Conservation (phyloP, 257 asterid species). For the Penstemon barbatus region DNA sequence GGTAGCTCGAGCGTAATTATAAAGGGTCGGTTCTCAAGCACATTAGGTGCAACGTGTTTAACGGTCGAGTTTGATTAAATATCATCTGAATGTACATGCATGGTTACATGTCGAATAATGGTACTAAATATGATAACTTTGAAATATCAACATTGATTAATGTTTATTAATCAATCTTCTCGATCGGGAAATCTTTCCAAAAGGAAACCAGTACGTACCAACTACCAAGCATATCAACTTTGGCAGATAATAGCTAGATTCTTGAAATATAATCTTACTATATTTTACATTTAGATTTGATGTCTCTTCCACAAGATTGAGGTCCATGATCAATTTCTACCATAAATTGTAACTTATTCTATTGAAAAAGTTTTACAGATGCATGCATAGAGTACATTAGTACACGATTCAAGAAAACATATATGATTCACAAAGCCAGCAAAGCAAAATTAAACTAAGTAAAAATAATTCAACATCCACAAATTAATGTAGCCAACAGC, state of each 20-base stretch:
- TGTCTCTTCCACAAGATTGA: conserved; percentile 31
- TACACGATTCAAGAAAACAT: conserved; percentile 22
- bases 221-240: not conserved
- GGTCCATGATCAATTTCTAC: not conserved
- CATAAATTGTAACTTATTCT: conserved; percentile 20
- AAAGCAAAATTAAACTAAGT: conserved; percentile 6
- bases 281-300: conserved; percentile 32
- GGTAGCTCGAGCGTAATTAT: no score
- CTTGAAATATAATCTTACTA: conserved; percentile 16
- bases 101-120: no score
- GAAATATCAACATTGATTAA: no score
- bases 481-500: not conserved
- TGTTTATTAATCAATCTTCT: no score
- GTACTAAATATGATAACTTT: no score
- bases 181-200: no score
- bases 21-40: no score
- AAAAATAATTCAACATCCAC: not conserved
- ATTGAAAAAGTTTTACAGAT: conserved; percentile 24
- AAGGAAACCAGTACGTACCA: no score
- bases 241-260: conserved; percentile 1
- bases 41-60: no score
- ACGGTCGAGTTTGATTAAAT: no score
- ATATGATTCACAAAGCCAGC: conserved; percentile 33
- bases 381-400: conserved; percentile 30
- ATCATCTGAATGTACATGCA: no score